Evolutionary conservation across 306 rosid species (phyloP).

Genomic region (Parietaria judaica): DNA sequence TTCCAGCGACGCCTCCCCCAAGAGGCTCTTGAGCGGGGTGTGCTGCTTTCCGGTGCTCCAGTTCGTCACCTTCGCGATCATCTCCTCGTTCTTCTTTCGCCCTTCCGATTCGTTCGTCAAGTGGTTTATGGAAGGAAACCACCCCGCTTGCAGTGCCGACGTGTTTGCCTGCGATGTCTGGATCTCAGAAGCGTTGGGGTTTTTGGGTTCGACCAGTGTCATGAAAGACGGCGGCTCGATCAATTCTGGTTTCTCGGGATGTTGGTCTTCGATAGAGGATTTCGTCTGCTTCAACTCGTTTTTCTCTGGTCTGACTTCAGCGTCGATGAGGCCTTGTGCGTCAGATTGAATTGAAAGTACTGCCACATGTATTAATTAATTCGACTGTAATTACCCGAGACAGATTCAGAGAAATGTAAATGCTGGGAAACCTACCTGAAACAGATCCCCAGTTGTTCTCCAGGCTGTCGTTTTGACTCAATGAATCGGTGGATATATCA

Average conservation of each 20-base stretch:
- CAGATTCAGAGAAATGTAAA: neutral
- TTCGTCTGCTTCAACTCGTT: slow-evolving; percentile 24
- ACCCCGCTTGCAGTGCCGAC: slow-evolving; percentile 43
- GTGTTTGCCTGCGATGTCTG: slow-evolving; percentile 29
- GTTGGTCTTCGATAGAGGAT: slow-evolving; percentile 29
- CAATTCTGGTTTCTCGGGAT: slow-evolving; percentile 43
- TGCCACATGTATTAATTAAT: slow-evolving; percentile 30
- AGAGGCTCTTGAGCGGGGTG: slow-evolving; percentile 70
- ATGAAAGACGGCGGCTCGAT: slow-evolving; percentile 78
- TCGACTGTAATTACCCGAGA: neutral
- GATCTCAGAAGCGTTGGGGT: slow-evolving; percentile 30
- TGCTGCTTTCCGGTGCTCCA: slow-evolving; percentile 74
- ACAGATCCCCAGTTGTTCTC: slow-evolving; percentile 87
- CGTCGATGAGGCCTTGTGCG: slow-evolving; percentile 34
- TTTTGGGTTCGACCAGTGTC: slow-evolving; percentile 60
- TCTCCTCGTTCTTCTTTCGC: slow-evolving; percentile 71
- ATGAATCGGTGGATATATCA: slow-evolving; percentile 49
- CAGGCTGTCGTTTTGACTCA: slow-evolving; percentile 69
- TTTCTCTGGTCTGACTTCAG: slow-evolving; percentile 33
- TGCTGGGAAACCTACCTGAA: slow-evolving; percentile 45
- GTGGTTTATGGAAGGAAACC: slow-evolving; percentile 73
- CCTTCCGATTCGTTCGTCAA: slow-evolving; percentile 51
- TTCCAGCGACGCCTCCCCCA: slow-evolving; percentile 60
- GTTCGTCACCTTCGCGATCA: slow-evolving; percentile 72
- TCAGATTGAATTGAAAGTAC: slow-evolving; percentile 72